phyloP scores from a whole-genome alignment of 2,329 filamentous ascomycete genomes.

The Cadophora sp. region DNA sequence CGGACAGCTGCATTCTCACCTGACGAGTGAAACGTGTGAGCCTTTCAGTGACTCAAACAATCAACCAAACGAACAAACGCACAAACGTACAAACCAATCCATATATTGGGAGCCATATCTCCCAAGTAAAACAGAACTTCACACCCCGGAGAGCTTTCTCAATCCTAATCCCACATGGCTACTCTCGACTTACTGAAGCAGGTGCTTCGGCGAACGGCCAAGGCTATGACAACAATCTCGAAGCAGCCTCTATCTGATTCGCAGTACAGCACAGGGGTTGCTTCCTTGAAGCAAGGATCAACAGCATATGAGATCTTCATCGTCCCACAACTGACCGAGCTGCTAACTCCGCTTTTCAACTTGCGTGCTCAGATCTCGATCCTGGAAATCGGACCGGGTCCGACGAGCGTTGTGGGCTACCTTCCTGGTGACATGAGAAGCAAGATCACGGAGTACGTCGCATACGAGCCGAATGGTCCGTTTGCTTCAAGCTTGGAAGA shows the following conservation, averaged over 20 bases:
- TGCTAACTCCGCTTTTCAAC: slow-evolving; percentile 22
- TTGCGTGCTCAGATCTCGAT: slow-evolving; percentile 44
- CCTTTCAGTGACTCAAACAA: no score
- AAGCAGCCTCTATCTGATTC: slow-evolving; percentile 32
- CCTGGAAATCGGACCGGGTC: neutral
- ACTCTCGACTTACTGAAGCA: slow-evolving; percentile 33
- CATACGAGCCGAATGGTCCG: neutral
- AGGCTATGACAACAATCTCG: slow-evolving; percentile 12
- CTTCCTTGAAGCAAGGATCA: slow-evolving; percentile 31
- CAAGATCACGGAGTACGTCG: neutral
- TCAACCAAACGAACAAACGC: neutral
- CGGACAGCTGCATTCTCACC: neutral
- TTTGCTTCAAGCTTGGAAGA: neutral
- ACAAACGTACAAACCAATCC: neutral
- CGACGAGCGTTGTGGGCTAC: neutral
- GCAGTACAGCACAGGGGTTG: slow-evolving; percentile 34
- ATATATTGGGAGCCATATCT: neutral
- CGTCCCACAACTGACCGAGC: slow-evolving; percentile 33
- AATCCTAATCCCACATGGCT: slow-evolving; percentile 27
- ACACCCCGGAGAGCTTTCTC: neutral
- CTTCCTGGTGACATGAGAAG: neutral
- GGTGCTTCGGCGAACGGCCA: slow-evolving; percentile 28
- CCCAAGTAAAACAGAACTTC: no score
- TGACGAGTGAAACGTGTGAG: neutral
- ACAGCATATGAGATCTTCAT: slow-evolving; percentile 39